These are phyloP conservation scores for Beauveria scarabaeidicola DNA, from an alignment of 2,329 filamentous ascomycete species.

Conservation along the genomic window DNA sequence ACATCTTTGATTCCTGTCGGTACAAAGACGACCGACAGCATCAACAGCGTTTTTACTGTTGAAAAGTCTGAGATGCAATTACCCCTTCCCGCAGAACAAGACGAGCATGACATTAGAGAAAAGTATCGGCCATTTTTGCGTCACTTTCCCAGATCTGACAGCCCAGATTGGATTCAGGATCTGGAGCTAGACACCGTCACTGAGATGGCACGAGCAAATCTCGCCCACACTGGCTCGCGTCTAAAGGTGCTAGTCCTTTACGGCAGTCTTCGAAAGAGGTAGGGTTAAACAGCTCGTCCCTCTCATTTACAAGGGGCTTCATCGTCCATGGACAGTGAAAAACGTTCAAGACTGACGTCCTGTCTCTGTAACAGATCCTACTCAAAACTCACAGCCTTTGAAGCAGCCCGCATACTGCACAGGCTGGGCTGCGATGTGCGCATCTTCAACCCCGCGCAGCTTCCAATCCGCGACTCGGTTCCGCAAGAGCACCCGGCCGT, in stretches of 20 bases:
- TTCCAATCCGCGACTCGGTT: constrained; percentile 56
- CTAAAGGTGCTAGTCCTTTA: constrained; percentile 43
- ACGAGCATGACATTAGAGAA: background rate
- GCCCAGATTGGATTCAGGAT: background rate
- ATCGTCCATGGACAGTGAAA: too few species aligned
- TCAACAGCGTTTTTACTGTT: background rate
- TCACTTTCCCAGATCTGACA: background rate
- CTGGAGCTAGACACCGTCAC: background rate
- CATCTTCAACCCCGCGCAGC: constrained; percentile 47
- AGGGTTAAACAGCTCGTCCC: background rate
- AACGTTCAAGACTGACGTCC: background rate
- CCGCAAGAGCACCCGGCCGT: constrained; percentile 52
- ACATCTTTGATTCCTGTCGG: constrained; percentile 26
- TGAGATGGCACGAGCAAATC: background rate
- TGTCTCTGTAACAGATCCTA: constrained; percentile 36
- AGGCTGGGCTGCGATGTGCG: constrained; percentile 59
- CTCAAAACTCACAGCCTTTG: constrained; percentile 50
- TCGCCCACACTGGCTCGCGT: background rate
- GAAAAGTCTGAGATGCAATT: background rate
- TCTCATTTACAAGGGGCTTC: background rate
- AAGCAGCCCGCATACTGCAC: constrained; percentile 51
- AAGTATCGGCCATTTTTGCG: background rate
- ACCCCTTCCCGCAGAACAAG: background rate
- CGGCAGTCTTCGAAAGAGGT: constrained; percentile 45
- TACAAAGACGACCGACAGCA: background rate